Base-by-base conservation (phyloP, 2,329 filamentous ascomycete species). In the Fusarium buxicola region DNA sequence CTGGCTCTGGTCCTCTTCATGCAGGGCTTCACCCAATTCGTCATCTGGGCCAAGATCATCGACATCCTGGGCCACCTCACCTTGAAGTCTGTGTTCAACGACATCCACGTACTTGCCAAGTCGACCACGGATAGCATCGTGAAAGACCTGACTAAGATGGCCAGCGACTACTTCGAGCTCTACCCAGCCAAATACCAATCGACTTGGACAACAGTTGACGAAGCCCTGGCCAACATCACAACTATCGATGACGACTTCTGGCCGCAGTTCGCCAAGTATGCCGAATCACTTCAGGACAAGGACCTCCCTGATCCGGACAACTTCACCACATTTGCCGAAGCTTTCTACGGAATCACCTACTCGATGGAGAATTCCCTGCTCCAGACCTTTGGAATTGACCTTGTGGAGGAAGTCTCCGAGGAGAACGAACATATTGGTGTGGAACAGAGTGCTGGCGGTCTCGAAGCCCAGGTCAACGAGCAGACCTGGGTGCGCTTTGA, bases 1-100 rank as follows among this genome's bases (percentile, higher is more conserved):
- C 79, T 89, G 3, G 77, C 84, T 7, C 81, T 90, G 28, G 82
- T 88, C 12, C 81, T 90, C 7, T 81, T 89, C n/a, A 82, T 88
- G 39, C 86, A 89, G 67, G 87, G 85, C 12, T 78, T 82, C 34
- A 86, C 85, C 7, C 86, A 89, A 62, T 82, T 89, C 43, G 74
- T 82, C 50, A 75, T 80, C 47, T 81, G 77, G 75, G 74, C 74
- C 21, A 80, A 81, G 58, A 72, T 80, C 15, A 58, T 76, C 13
- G 72, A 79, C 24, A 69, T 71, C 3, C 28, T 75, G 11, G 56
- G 61, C 7, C 41, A 64, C 15, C 21, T 76, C 7, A 50, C 55
- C 5, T 24, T 61, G 2, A 44, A 63, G 24, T 28, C 50, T 10
- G 40, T 61, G 1, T 44, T 70, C 12, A 46, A 60, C 11, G 59